These are phyloP conservation scores for Ramalina intermedia DNA, from an alignment of 495 filamentous ascomycete genomes.

Conservation along the genomic window DNA sequence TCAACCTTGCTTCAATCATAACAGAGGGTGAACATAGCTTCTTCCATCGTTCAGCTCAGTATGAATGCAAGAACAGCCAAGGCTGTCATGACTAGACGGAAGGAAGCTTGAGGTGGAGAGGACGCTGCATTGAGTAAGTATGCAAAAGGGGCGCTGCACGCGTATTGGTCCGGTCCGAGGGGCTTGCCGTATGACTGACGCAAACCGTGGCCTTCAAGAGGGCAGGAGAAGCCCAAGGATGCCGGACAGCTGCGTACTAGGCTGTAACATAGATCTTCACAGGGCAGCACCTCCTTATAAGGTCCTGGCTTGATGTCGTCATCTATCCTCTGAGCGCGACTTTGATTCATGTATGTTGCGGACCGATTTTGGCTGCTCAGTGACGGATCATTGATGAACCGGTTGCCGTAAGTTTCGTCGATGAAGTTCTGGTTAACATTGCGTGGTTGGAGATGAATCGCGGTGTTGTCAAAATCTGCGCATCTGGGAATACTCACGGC, in stretches of 20 bases:
- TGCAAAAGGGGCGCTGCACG: not conserved
- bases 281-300: slow-evolving; percentile 86
- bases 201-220: slow-evolving; percentile 38
- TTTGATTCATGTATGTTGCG: slow-evolving; percentile 17
- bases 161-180: not conserved
- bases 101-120: too few relatives aligned
- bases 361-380: slow-evolving; percentile 10
- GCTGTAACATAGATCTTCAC: slow-evolving; percentile 67
- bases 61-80: too few relatives aligned
- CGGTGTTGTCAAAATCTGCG: slow-evolving; percentile 53
- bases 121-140: not conserved
- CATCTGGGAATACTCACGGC: slow-evolving; percentile 84
- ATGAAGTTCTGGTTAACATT: slow-evolving; percentile 54
- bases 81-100: too few relatives aligned
- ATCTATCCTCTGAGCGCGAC: slow-evolving; percentile 63
- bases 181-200: slow-evolving; percentile 49
- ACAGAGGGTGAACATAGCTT: too few relatives aligned
- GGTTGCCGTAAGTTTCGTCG: slow-evolving; percentile 35
- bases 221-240: slow-evolving; percentile 65
- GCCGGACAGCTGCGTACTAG: slow-evolving; percentile 75
- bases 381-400: slow-evolving; percentile 7
- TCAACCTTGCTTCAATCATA: too few relatives aligned
- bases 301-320: slow-evolving; percentile 59
- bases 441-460: slow-evolving; percentile 46
- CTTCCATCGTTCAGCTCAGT: too few relatives aligned